Conservation (phyloP, 257 asterid species). For the Eucommia ulmoides region DNA sequence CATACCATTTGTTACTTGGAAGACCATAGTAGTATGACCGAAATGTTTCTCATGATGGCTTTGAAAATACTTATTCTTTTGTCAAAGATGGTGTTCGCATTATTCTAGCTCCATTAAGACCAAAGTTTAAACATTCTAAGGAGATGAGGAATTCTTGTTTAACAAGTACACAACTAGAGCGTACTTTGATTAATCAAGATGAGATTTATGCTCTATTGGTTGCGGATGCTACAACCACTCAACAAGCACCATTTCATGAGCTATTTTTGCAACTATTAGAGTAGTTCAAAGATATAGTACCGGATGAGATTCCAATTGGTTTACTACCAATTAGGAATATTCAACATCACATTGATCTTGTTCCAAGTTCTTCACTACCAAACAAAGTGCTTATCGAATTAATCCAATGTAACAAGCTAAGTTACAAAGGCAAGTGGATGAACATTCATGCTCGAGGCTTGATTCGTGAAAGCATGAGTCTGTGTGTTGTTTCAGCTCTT, state of each 20-base stretch:
- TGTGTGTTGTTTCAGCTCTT: background rate
- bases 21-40: background rate
- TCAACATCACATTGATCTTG: background rate
- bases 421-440: background rate
- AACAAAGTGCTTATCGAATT: background rate
- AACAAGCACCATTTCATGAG: background rate
- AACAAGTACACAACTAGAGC: background rate
- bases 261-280: background rate
- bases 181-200: background rate
- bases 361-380: background rate
- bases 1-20: background rate
- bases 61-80: background rate
- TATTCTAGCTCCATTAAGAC: background rate
- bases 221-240: background rate
- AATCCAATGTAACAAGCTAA: background rate
- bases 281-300: background rate
- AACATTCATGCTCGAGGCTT: background rate
- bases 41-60: background rate
- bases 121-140: background rate
- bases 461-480: background rate
- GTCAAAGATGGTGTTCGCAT: background rate
- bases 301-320: too few species aligned
- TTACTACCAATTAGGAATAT: background rate
- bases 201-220: constrained; percentile 1
- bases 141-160: background rate